Evolutionary conservation across 2,329 filamentous ascomycete species (phyloP).

Genomic region (Clonostachys solani): DNA sequence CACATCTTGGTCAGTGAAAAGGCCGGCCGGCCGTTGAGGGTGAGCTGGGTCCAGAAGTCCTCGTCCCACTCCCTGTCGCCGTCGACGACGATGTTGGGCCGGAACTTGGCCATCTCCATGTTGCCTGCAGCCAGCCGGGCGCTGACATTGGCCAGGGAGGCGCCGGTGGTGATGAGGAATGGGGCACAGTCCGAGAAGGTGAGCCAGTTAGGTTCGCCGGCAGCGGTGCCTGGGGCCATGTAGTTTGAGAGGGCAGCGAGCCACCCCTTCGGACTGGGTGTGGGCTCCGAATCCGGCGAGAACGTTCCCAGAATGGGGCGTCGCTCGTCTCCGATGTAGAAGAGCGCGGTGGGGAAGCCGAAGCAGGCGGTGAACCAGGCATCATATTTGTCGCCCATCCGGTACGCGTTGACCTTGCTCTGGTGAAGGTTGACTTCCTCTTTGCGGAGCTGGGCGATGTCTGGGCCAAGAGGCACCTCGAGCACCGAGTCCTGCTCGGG

Average conservation of each 20-base stretch:
- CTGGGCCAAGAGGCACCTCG: slow-evolving; percentile 53
- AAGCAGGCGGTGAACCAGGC: slow-evolving; percentile 66
- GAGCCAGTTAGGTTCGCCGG: slow-evolving; percentile 41
- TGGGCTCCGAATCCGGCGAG: slow-evolving; percentile 25
- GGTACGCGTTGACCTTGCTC: slow-evolving; percentile 53
- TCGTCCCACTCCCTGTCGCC: slow-evolving; percentile 61
- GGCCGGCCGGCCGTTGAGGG: slow-evolving; percentile 27
- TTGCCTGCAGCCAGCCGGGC: slow-evolving; percentile 43
- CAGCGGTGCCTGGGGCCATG: slow-evolving; percentile 9
- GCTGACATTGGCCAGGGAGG: slow-evolving; percentile 66
- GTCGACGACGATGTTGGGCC: slow-evolving; percentile 68
- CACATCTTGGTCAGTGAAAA: slow-evolving; percentile 67
- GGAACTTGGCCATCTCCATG: slow-evolving; percentile 64
- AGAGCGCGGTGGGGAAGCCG: slow-evolving; percentile 55
- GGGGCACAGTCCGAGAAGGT: slow-evolving; percentile 74
- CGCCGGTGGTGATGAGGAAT: slow-evolving; percentile 66
- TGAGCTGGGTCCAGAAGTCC: slow-evolving; percentile 67
- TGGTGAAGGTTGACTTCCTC: slow-evolving; percentile 55
- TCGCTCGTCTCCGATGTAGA: slow-evolving; percentile 60
- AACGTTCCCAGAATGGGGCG: slow-evolving; percentile 58
- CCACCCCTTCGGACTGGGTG: slow-evolving; percentile 23
- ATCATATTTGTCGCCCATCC: slow-evolving; percentile 58
- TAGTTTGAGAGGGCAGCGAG: slow-evolving; percentile 24
- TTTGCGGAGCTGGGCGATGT: slow-evolving; percentile 34
- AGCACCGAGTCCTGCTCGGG: slow-evolving; percentile 33